Base-by-base conservation (phyloP, 148 eudicot species). In the Chenopodium suecicum region DNA sequence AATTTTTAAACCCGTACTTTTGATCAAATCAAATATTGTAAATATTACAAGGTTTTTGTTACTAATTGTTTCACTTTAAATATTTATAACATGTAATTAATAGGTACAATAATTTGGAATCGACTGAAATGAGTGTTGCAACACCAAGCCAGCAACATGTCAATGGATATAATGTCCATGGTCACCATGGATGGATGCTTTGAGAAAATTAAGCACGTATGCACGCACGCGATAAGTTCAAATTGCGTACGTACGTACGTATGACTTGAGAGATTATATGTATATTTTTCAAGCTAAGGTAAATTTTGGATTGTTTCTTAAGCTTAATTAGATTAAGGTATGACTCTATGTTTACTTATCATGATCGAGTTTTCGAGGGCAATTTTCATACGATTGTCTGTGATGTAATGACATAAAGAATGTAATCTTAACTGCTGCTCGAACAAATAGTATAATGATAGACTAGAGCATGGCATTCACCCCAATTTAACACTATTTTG, bases 141-240 rank as follows among this genome's bases (percentile, higher is more conserved):
- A 68, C 91, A 27, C 73, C 87, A 34, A 76, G 82, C 85, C 83
- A 85, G 73, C 83, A 87, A 73, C 85, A 82, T 73, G 74, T 78
- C 56, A 82, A 74, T 69, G 88, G 86, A 41, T 90, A 80, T 78
- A 84, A 81, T 76, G 47, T 79, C 34, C 87, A 86, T 77, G 91
- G 87, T 76, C 37, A 77, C 34, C 87, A 86, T 77, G 91, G 87
- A 27, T 90, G 92, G 92, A 90, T 87, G 89, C 91, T 84, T 67
- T 90, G 79, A 88, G 75, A 66, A 25, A 5, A 4, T 9, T 0
- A 27, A 4, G 32, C 32, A 31, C 32, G 32, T 31, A 31, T 31
- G 41, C 41, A 4, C 41, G 14, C 62, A 14, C 62, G 4, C 6
- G 62, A 19, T 14, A 56, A 50, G 12, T 9, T 44, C 63, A 65